Evolutionary conservation across 2,329 filamentous ascomycete species (phyloP).

Genomic region (Zymoseptoria brevis): DNA sequence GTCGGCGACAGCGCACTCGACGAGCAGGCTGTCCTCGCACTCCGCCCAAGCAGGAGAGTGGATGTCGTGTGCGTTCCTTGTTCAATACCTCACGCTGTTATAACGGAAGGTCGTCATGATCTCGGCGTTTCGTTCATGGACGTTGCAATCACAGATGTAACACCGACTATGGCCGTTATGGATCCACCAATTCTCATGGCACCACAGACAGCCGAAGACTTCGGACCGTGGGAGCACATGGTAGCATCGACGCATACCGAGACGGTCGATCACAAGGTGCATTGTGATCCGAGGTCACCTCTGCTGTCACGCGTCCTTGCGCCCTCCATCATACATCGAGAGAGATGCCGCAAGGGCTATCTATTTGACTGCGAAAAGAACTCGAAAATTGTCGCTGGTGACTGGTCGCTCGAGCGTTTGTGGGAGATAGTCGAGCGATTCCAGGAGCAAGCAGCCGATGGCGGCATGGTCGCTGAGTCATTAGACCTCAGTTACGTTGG

Average conservation of each 20-base stretch:
- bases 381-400: slow-evolving; percentile 58
- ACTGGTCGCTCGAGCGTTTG: slow-evolving; percentile 67
- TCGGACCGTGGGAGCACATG: slow-evolving; percentile 20
- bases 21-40: slow-evolving; percentile 46
- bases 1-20: slow-evolving; percentile 36
- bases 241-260: slow-evolving; percentile 1
- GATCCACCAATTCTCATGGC: slow-evolving; percentile 10
- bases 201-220: slow-evolving; percentile 19
- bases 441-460: slow-evolving; percentile 55
- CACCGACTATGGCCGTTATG: slow-evolving; percentile 4
- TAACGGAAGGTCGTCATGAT: slow-evolving; percentile 38
- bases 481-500: slow-evolving; percentile 71
- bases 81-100: slow-evolving; percentile 34
- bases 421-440: slow-evolving; percentile 68
- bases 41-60: slow-evolving; percentile 46
- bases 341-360: slow-evolving; percentile 51
- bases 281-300: slow-evolving; percentile 11
- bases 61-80: slow-evolving; percentile 41
- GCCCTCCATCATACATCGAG: slow-evolving; percentile 35
- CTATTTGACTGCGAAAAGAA: slow-evolving; percentile 56
- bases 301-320: slow-evolving; percentile 19
- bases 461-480: slow-evolving; percentile 61
- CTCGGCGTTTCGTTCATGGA: slow-evolving; percentile 24
- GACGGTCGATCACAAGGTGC: slow-evolving; percentile 5
- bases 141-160: slow-evolving; percentile 17